phyloP scores from a whole-genome alignment of 139 green algal genomes.

The Picochlorum sp. region DNA sequence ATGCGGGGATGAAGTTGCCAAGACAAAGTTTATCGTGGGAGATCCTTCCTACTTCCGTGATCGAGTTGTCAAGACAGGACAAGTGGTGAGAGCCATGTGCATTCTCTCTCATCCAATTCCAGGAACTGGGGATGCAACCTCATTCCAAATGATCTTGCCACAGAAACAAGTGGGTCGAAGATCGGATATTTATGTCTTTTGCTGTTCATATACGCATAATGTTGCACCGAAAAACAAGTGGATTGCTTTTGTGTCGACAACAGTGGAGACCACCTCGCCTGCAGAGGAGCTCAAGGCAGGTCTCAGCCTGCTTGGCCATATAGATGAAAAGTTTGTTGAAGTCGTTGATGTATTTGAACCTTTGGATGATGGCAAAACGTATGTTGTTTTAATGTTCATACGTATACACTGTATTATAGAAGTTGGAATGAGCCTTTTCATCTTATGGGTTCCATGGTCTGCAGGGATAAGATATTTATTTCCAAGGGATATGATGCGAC shows the following conservation, averaged over 20 bases:
- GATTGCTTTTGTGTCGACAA: conserved; percentile 95
- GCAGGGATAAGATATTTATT: conserved; percentile 84
- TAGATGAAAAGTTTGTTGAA: conserved; percentile 91
- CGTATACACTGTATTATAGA: not conserved
- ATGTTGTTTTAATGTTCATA: no score
- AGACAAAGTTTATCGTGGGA: conserved; percentile 85
- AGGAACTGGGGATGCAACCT: conserved; percentile 75
- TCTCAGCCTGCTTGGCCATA: conserved; percentile 79
- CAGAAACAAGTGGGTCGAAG: conserved; percentile 86
- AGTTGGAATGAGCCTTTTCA: not conserved
- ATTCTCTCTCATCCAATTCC: conserved; percentile 92
- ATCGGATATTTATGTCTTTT: conserved; percentile 99
- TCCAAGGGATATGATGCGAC: conserved; percentile 93
- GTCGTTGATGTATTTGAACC: conserved; percentile 75
- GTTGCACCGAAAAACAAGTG: conserved; percentile 84
- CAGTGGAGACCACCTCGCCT: conserved; percentile 73
- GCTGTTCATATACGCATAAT: conserved; percentile 86
- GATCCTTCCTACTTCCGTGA: conserved; percentile 82
- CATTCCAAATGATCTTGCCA: conserved; percentile 92
- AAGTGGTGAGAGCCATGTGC: conserved; percentile 88
- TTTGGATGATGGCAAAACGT: conserved; percentile 46
- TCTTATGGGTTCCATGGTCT: no score
- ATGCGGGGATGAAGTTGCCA: conserved; percentile 73
- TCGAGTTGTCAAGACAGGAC: conserved; percentile 33
- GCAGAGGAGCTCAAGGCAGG: conserved; percentile 43